phyloP scores from a whole-genome alignment of 139 green algal genomes.

The Chlorella sp. region DNA sequence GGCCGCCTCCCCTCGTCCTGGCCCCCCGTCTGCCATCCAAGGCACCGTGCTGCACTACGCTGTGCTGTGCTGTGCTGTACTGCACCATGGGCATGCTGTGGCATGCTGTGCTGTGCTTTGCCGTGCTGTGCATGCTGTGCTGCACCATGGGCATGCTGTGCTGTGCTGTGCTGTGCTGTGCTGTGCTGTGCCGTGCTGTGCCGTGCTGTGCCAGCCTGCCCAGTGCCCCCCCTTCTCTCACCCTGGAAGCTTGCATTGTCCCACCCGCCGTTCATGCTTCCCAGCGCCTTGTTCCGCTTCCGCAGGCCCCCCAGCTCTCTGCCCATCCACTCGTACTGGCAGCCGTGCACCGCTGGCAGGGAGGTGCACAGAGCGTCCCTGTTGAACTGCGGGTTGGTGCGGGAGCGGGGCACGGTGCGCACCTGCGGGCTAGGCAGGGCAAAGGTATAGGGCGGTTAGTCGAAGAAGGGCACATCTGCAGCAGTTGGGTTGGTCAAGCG shows the following conservation, averaged over 20 bases:
- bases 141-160: too few species aligned
- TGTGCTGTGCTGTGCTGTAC: neutral
- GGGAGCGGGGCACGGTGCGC: conserved; percentile 14
- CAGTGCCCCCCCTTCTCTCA: neutral
- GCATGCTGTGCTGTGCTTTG: too few species aligned
- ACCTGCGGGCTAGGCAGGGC: neutral
- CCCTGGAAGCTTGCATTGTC: conserved; percentile 39
- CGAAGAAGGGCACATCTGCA: neutral
- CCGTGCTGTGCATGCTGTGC: too few species aligned
- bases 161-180: too few species aligned
- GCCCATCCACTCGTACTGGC: conserved; percentile 47
- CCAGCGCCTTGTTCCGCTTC: conserved; percentile 14
- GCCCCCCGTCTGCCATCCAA: neutral
- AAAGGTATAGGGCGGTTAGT: too few species aligned
- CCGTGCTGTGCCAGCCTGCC: neutral
- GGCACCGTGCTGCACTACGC: neutral
- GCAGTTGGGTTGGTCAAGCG: too few species aligned
- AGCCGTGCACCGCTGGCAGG: conserved; percentile 10
- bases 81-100: too few species aligned
- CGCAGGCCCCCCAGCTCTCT: conserved; percentile 44
- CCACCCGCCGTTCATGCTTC: conserved; percentile 39
- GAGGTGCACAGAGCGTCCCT: conserved; percentile 22
- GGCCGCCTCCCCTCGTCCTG: too few species aligned
- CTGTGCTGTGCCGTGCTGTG: too few species aligned
- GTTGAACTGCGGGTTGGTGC: conserved; percentile 52